These are phyloP conservation scores for Mycena rebaudengoi DNA, from an alignment of 768 basidiomycete species.

Conservation along the genomic window DNA sequence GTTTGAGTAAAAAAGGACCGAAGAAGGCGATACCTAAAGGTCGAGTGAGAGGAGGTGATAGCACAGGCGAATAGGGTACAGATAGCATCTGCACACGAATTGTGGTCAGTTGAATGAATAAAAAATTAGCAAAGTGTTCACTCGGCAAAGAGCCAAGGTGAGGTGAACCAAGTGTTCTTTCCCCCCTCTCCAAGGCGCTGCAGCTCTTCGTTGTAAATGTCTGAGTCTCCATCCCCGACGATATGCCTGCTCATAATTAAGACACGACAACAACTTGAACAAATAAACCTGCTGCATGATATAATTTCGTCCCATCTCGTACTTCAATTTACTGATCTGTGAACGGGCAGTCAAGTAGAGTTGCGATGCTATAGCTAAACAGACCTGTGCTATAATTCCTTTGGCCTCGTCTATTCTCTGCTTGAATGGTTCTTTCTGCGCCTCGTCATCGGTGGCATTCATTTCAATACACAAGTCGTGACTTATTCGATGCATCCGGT, in stretches of 20 bases:
- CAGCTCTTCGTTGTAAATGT: conserved; percentile 83
- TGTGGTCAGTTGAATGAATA: too few species aligned
- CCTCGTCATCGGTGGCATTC: conserved; percentile 26
- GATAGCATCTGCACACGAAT: conserved; percentile 69
- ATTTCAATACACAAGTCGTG: conserved; percentile 58
- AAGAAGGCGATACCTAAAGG: conserved; percentile 80
- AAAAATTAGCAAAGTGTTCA: too few species aligned
- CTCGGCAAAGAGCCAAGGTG: conserved; percentile 98
- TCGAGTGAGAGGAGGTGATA: background rate
- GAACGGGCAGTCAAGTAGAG: background rate
- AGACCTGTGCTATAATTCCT: conserved; percentile 74
- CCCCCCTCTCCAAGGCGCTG: conserved; percentile 51
- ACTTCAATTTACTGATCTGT: conserved; percentile 63
- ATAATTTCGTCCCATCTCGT: conserved; percentile 86
- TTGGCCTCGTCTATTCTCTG: conserved; percentile 78
- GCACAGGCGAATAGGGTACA: conserved; percentile 52
- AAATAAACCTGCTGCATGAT: conserved; percentile 62
- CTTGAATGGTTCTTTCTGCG: conserved; percentile 36
- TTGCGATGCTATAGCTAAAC: conserved; percentile 41
- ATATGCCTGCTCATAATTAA: background rate
- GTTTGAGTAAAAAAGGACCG: conserved; percentile 77
- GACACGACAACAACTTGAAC: too few species aligned
- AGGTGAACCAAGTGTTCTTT: conserved; percentile 85
- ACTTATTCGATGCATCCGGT: conserved; percentile 74
- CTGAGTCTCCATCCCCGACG: conserved; percentile 68